Conservation (phyloP, 2,329 filamentous ascomycete species). For the Ophiosphaerella korrae region DNA sequence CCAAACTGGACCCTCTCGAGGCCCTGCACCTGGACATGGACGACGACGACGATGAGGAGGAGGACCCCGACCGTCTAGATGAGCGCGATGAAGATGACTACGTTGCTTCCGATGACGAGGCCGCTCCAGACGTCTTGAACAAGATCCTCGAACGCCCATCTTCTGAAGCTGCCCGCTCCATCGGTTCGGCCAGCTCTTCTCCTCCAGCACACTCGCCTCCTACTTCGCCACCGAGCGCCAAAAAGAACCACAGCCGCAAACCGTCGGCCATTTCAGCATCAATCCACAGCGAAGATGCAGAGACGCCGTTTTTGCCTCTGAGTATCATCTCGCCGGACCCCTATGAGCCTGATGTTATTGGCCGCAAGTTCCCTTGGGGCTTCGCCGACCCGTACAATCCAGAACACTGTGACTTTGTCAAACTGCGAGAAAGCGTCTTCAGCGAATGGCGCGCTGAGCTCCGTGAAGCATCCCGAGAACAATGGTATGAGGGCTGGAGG, state of each 20-base stretch:
- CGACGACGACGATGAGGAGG: too few species aligned
- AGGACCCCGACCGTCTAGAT: slow-evolving; percentile 58
- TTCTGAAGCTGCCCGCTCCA: slow-evolving; percentile 42
- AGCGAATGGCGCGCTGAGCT: slow-evolving; percentile 90
- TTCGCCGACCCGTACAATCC: slow-evolving; percentile 92
- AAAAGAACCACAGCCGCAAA: slow-evolving; percentile 47
- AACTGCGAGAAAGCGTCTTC: slow-evolving; percentile 90
- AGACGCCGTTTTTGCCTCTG: slow-evolving; percentile 76
- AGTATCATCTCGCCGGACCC: slow-evolving; percentile 93
- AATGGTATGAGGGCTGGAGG: slow-evolving; percentile 97
- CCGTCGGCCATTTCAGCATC: slow-evolving; percentile 48
- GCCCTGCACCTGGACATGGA: slow-evolving; percentile 82
- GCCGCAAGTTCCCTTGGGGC: slow-evolving; percentile 93
- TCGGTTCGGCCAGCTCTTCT: slow-evolving; percentile 39
- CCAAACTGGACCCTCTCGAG: slow-evolving; percentile 86
- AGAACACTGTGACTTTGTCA: slow-evolving; percentile 91
- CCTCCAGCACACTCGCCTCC: slow-evolving; percentile 38
- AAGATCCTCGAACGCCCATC: slow-evolving; percentile 47
- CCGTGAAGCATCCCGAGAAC: slow-evolving; percentile 84
- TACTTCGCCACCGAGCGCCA: slow-evolving; percentile 39
- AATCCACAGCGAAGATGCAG: slow-evolving; percentile 47
- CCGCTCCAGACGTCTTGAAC: slow-evolving; percentile 43
- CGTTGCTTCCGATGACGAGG: slow-evolving; percentile 42
- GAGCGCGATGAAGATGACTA: slow-evolving; percentile 59
- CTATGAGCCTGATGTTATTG: slow-evolving; percentile 79